Conservation (phyloP, 257 asterid genomes). For the Solanum paucissectum region DNA sequence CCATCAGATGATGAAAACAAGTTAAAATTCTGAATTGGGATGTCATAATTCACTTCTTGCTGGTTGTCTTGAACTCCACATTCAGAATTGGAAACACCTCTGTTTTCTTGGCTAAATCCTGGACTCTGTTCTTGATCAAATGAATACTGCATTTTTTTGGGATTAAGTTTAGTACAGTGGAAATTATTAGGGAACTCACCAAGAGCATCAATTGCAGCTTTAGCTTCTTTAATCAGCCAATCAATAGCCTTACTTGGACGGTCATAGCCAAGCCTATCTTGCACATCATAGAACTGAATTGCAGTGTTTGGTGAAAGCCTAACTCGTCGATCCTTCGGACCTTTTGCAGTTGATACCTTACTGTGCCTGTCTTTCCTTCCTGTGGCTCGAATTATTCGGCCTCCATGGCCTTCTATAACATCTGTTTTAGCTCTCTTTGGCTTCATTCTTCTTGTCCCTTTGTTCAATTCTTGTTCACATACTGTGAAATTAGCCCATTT, state of each 20-base stretch:
- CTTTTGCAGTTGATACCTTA: conserved; percentile 95
- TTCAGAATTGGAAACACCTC: neutral
- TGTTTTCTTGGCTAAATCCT: neutral
- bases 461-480: neutral
- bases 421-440: conserved; percentile 10
- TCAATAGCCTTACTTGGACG: conserved; percentile 98
- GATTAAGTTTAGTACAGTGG: neutral
- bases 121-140: neutral
- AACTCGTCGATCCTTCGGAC: conserved; percentile 93
- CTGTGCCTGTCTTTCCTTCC: conserved; percentile 98
- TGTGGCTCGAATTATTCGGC: conserved; percentile 85
- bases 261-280: conserved; percentile 94
- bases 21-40: neutral
- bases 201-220: conserved; percentile 84
- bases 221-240: conserved; percentile 90
- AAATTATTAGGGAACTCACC: conserved; percentile 13
- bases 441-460: neutral
- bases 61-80: neutral
- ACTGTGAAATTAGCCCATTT: neutral
- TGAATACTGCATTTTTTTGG: neutral
- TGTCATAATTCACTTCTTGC: neutral
- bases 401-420: conserved; percentile 87
- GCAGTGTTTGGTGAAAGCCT: conserved; percentile 98
- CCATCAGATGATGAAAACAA: neutral
- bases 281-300: conserved; percentile 94